Percentiles rank a stretch among this genome's conserved stretches.
Conservation (phyloP, 192 early-diverging fungal genomes). For the Powellomyces hirtus region DNA sequence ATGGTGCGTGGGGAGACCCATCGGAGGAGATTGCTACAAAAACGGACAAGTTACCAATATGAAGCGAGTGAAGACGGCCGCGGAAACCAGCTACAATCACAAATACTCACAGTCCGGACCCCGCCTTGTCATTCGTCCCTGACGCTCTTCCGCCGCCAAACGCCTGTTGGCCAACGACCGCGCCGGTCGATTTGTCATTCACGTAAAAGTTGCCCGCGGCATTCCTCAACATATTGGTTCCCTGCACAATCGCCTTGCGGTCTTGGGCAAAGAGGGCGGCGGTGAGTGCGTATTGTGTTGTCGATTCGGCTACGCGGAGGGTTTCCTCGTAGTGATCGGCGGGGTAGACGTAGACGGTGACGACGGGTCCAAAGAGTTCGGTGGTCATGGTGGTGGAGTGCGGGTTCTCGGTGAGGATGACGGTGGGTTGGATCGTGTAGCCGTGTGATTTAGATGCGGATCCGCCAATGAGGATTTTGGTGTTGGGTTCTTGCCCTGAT, state of each 20-base stretch:
- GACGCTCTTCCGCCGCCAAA: slow-evolving; percentile 93
- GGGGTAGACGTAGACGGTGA: slow-evolving; percentile 90
- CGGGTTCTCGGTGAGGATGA: slow-evolving; percentile 83
- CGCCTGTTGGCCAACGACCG: slow-evolving; percentile 96
- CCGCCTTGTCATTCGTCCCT: slow-evolving; percentile 99
- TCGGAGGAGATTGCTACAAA: slow-evolving; percentile 63
- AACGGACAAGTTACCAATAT: not conserved
- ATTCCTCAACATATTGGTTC: slow-evolving; percentile 76
- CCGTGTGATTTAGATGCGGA: slow-evolving; percentile 64
- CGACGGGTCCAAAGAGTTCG: slow-evolving; percentile 96
- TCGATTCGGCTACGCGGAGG: slow-evolving; percentile 67
- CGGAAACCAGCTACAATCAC: not conserved
- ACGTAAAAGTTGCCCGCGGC: slow-evolving; percentile 97
- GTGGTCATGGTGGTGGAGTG: slow-evolving; percentile 82
- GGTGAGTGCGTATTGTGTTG: slow-evolving; percentile 87
- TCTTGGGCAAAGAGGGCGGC: slow-evolving; percentile 89
- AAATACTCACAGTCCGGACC: slow-evolving; percentile 55
- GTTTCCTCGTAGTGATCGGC: slow-evolving; percentile 74
- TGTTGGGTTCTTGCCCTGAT: slow-evolving; percentile 54
- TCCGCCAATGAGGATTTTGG: slow-evolving; percentile 89
- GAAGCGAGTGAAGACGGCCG: not conserved
- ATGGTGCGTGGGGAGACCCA: slow-evolving; percentile 91
- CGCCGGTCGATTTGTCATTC: slow-evolving; percentile 98
- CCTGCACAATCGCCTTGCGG: slow-evolving; percentile 71
- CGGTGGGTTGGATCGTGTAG: slow-evolving; percentile 89